Evolutionary conservation across 2,329 filamentous ascomycete genomes (phyloP).

Genomic region (Pseudocercospora vitis): DNA sequence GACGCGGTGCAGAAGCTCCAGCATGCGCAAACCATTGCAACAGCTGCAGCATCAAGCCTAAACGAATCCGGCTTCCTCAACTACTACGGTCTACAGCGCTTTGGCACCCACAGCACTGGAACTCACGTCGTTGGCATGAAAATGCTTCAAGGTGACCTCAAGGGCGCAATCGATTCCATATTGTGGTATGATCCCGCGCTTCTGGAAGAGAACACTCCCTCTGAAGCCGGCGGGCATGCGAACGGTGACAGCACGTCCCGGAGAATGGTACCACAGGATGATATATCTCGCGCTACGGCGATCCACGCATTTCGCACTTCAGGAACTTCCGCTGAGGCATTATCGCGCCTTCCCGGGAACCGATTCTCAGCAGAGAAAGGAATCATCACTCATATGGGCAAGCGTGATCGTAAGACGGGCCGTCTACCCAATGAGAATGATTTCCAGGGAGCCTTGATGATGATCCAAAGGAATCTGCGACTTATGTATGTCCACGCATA

Average conservation of each 20-base stretch:
- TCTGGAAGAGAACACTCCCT: constrained; percentile 54
- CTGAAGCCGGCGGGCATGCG: constrained; percentile 27
- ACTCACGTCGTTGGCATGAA: constrained; percentile 83
- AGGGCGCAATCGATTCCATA: constrained; percentile 75
- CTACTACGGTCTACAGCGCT: constrained; percentile 96
- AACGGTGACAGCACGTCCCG: constrained; percentile 9
- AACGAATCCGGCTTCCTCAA: constrained; percentile 83
- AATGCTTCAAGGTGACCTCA: constrained; percentile 78
- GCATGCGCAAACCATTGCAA: constrained; percentile 54
- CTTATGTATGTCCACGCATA: constrained; percentile 98
- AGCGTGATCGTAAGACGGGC: constrained; percentile 45
- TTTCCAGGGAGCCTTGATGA: constrained; percentile 75
- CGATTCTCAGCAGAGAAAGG: constrained; percentile 78
- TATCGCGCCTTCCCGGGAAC: constrained; percentile 65
- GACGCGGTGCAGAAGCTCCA: constrained; percentile 41
- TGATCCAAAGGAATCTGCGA: constrained; percentile 77
- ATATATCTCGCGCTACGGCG: constrained; percentile 73
- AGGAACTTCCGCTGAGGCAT: constrained; percentile 51
- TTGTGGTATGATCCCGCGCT: constrained; percentile 69
- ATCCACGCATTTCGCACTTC: constrained; percentile 70
- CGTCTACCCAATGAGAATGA: constrained; percentile 60
- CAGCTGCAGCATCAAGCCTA: constrained; percentile 63
- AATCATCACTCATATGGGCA: constrained; percentile 73
- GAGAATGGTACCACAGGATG: constrained; percentile 64
- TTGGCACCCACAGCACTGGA: constrained; percentile 81